Conservation (phyloP, 2,329 filamentous ascomycete species). For the Pseudogymnoascus sp. region DNA sequence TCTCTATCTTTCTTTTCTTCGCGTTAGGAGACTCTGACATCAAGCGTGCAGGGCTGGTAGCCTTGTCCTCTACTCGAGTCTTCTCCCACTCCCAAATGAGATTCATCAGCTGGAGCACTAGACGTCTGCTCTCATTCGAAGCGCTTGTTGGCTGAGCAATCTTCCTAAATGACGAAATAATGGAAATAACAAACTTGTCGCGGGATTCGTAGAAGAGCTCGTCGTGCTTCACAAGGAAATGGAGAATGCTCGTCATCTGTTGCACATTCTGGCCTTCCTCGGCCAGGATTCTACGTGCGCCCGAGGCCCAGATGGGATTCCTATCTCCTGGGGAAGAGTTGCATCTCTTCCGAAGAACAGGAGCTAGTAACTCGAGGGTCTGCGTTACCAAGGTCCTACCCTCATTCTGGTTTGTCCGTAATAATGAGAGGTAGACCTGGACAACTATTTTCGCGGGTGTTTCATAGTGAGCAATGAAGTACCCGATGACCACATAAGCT, state of each 20-base stretch:
- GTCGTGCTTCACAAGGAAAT: conserved; percentile 87
- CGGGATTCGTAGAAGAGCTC: conserved; percentile 91
- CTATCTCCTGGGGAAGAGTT: conserved; percentile 57
- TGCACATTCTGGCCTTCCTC: conserved; percentile 94
- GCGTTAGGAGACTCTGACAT: conserved; percentile 62
- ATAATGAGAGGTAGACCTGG: conserved; percentile 84
- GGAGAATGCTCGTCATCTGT: conserved; percentile 94
- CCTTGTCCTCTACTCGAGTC: conserved; percentile 59
- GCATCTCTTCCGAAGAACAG: conserved; percentile 80
- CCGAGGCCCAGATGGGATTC: conserved; percentile 79
- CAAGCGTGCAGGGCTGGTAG: conserved; percentile 32
- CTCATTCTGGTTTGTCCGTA: conserved; percentile 92
- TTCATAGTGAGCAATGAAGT: conserved; percentile 96
- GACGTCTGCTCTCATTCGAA: conserved; percentile 83
- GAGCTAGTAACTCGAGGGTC: conserved; percentile 88
- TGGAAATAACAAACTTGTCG: conserved; percentile 81
- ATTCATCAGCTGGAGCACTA: conserved; percentile 83
- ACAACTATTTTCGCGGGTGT: conserved; percentile 92
- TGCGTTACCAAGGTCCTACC: conserved; percentile 87
- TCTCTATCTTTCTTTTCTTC: conserved; percentile 68
- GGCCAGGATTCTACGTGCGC: conserved; percentile 80
- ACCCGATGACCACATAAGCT: conserved; percentile 91
- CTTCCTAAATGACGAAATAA: conserved; percentile 82
- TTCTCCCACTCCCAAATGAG: conserved; percentile 92
- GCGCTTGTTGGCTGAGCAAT: conserved; percentile 75